A percentile compares a stretch with the other conserved stretches of the same genome.
Conservation (phyloP, 2,329 filamentous ascomycete species). For the Calonectria pseudoreteaudii region DNA sequence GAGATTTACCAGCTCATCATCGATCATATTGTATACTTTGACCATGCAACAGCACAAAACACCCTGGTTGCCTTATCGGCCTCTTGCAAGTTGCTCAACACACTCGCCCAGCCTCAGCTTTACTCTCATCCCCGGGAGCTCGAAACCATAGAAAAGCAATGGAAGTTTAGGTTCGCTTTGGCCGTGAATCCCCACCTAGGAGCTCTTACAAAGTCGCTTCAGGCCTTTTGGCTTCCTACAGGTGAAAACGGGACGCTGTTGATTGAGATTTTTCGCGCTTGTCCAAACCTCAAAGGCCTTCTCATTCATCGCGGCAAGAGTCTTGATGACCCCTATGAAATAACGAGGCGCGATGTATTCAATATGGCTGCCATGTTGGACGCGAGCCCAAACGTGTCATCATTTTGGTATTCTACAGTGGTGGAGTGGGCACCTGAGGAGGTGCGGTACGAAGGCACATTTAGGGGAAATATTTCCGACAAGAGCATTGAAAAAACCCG, state of each 20-base stretch:
- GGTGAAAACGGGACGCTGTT: neutral
- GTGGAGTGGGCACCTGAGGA: neutral
- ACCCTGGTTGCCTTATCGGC: constrained; percentile 23
- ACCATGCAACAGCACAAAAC: neutral
- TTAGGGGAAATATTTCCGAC: neutral
- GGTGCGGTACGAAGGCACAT: neutral
- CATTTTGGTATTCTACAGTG: constrained; percentile 12
- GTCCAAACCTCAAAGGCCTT: constrained; percentile 20
- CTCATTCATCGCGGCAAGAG: constrained; percentile 7
- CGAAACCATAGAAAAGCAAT: neutral
- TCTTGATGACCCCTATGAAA: neutral
- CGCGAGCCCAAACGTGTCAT: constrained; percentile 18
- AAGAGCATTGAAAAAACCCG: neutral
- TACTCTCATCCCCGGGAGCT: constrained; percentile 22
- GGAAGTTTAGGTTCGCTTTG: constrained; percentile 13
- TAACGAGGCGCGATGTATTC: neutral
- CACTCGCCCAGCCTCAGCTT: constrained; percentile 1
- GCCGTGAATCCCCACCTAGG: constrained; percentile 19
- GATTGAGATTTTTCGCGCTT: neutral
- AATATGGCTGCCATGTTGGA: constrained; percentile 18
- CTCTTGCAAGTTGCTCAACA: constrained; percentile 2
- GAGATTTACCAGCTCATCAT: constrained; percentile 25
- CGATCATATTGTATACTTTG: neutral
- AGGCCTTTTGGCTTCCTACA: neutral
- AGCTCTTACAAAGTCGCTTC: constrained; percentile 8